Evolutionary conservation across 345 rosid genomes (phyloP).

Genomic region (Hirschfeldia incana): DNA sequence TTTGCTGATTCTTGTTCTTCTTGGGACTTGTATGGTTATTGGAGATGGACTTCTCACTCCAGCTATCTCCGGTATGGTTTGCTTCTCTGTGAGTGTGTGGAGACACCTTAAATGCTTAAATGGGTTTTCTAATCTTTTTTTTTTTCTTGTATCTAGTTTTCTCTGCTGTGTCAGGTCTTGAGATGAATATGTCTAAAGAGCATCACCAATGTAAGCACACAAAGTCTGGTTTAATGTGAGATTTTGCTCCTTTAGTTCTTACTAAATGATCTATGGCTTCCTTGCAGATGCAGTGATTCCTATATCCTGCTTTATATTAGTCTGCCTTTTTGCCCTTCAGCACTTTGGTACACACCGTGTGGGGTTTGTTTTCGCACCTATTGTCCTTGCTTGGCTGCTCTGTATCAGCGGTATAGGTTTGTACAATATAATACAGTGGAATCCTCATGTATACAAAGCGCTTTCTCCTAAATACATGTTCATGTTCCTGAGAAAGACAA

Average conservation of each 20-base stretch:
- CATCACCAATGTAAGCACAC: conserved; percentile 81
- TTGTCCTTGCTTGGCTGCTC: conserved; percentile 76
- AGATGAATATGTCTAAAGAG: conserved; percentile 83
- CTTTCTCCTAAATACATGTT: conserved; percentile 96
- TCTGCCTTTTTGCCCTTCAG: conserved; percentile 95
- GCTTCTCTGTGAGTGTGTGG: background rate
- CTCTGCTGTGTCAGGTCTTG: conserved; percentile 97
- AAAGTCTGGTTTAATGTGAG: conserved; percentile 18
- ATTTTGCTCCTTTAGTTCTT: too few relatives aligned
- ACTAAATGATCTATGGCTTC: too few relatives aligned
- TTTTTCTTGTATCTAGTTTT: conserved; percentile 54
- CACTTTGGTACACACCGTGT: conserved; percentile 96
- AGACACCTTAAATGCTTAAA: background rate
- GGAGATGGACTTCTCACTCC: conserved; percentile 99
- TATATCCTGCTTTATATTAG: conserved; percentile 88
- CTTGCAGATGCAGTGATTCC: conserved; percentile 91
- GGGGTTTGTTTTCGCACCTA: conserved; percentile 90
- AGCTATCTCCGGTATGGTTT: conserved; percentile 80
- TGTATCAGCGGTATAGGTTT: conserved; percentile 94
- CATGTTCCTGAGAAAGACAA: conserved; percentile 93
- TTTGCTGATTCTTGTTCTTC: conserved; percentile 87
- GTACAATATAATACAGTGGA: conserved; percentile 86
- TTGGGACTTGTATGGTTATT: conserved; percentile 99
- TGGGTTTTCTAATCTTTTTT: background rate
- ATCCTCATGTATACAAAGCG: conserved; percentile 81